These are phyloP conservation scores for Fraxinus baroniana DNA, from an alignment of 305 asterid genomes.

Conservation along the genomic window DNA sequence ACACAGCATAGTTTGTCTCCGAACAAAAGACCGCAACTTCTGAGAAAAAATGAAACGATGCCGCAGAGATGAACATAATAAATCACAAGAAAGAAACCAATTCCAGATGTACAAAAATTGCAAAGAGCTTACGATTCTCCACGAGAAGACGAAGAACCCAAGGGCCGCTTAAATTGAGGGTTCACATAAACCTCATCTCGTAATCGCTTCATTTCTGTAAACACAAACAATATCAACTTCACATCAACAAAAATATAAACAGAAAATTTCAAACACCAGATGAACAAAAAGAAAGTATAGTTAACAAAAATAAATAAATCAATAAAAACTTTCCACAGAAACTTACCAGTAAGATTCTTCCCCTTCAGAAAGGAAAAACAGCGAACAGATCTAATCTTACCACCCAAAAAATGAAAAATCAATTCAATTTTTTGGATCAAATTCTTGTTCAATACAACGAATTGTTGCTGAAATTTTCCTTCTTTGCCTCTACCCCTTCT, in stretches of 20 bases:
- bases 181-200: conserved; percentile 59
- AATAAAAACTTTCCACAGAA: conserved; percentile 9
- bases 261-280: neutral
- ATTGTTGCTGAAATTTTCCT: neutral
- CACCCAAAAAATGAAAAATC: conserved; percentile 9
- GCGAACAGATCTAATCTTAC: conserved; percentile 39
- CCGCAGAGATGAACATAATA: neutral
- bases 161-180: conserved; percentile 68
- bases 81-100: conserved; percentile 25
- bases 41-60: neutral
- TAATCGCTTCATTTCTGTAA: conserved; percentile 63
- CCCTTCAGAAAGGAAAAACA: conserved; percentile 38
- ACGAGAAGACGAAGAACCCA: conserved; percentile 53
- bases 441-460: conserved; percentile 11
- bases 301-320: neutral
- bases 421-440: conserved; percentile 27
- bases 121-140: conserved; percentile 61
- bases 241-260: conserved; percentile 13
- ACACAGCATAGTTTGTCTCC: conserved; percentile 22
- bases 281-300: conserved; percentile 7
- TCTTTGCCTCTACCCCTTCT: neutral
- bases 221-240: conserved; percentile 17
- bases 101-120: conserved; percentile 11
- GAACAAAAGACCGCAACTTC: conserved; percentile 19
- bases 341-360: conserved; percentile 41